These are phyloP conservation scores for Lecanoromycetidae sp. DNA, from an alignment of 2,329 filamentous ascomycete genomes.

Conservation along the genomic window DNA sequence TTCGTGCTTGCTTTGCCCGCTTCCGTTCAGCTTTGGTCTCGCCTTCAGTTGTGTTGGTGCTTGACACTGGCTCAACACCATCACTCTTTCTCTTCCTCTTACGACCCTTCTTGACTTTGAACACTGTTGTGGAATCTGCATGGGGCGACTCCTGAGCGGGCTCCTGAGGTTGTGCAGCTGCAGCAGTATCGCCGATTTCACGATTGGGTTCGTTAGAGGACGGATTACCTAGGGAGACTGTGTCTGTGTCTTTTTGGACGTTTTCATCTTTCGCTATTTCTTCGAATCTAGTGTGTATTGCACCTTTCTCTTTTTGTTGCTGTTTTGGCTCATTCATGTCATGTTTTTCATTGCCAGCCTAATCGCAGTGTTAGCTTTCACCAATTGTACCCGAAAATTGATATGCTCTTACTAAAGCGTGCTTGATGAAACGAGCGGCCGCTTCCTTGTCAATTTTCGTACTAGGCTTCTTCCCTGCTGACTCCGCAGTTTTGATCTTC, in stretches of 20 bases:
- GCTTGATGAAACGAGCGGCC: slow-evolving; percentile 68
- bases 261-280: slow-evolving; percentile 31
- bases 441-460: slow-evolving; percentile 61
- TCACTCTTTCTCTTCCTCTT: background rate
- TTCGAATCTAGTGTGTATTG: slow-evolving; percentile 37
- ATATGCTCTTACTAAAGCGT: slow-evolving; percentile 50
- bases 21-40: background rate
- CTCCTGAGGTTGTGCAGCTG: background rate
- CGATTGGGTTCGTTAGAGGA: background rate
- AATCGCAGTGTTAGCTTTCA: background rate
- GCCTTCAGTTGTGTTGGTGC: background rate
- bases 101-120: background rate
- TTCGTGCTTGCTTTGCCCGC: background rate
- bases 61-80: background rate
- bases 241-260: slow-evolving; percentile 17
- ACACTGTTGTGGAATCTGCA: background rate
- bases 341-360: slow-evolving; percentile 35
- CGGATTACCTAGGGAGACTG: background rate
- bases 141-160: background rate
- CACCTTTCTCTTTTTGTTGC: slow-evolving; percentile 39
- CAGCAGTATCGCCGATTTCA: background rate
- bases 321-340: slow-evolving; percentile 39
- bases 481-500: slow-evolving; percentile 74
- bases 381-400: background rate
- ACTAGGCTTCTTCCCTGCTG: slow-evolving; percentile 40